Evolutionary conservation across 345 rosid species (phyloP), one percentile per base, ranked within the genome.

Genomic region (Citrus glauca): DNA sequence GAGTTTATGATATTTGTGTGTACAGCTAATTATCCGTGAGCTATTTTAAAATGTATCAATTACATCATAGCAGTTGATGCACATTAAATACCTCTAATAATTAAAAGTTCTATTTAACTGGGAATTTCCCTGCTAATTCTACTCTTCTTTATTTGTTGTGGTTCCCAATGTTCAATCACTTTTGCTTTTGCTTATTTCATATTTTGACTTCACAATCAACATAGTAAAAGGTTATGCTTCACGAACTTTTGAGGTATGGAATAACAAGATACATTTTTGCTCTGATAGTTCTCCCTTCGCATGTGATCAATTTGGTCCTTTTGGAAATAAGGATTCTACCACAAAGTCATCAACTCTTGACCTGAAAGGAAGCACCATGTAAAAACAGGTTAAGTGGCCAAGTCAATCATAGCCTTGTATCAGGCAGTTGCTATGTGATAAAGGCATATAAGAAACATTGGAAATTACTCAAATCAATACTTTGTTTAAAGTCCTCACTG

Each of bases 51-150:
- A 82, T 91, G 95, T 90, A 92, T 87, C 82, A 84, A 82, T 82
- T 84, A 86, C 88, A 81, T 82, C 77, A 84, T 84, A 84, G 87
- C 88, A 86, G 82, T 86, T 90, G 84, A 87, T 86, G 80, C 97
- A 88, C 89, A 86, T 78, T 87, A 71, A 84, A 82, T 85, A 81
- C 74, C 78, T 79, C 81, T 76, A 85, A 77, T 82, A 86, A 87
- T 84, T 72, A 77, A 80, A 91, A 77, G 35, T 85, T 69, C 75
- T 82, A 87, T 78, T 81, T 59, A 69, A 61, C 66, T 73, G 67
- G 82, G 82, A 48, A 73, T 83, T 80, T 69, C 75, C 84, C 82
- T 76, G 68, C 75, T 45, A 73, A 71, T 75, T 67, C n/a, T 69
- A 55, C 71, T 77, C 61, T 68, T 74, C 33, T 74, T 80, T 64